Conservation (phyloP, 2,329 filamentous ascomycete genomes). For the Colletotrichum noveboracense region DNA sequence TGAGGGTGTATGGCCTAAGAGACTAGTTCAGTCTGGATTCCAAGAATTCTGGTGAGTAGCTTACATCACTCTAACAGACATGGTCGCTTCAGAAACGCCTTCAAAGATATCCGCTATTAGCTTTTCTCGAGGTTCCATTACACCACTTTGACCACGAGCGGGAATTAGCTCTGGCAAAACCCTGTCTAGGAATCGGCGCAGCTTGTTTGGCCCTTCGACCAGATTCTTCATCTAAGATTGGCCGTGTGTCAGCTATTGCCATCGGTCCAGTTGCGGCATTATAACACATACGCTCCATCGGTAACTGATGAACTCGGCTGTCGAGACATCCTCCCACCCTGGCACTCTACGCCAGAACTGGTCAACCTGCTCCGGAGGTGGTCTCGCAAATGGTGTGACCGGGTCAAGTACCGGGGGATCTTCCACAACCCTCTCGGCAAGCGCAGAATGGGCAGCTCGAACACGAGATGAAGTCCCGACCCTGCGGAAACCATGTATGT, state of each 20-base stretch:
- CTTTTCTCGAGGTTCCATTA: conserved; percentile 51
- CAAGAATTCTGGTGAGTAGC: conserved; percentile 11
- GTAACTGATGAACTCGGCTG: conserved; percentile 56
- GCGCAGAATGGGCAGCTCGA: not conserved
- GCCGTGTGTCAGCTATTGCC: not conserved
- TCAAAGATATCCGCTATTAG: conserved; percentile 59
- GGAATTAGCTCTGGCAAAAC: conserved; percentile 58
- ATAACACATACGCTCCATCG: conserved; percentile 55
- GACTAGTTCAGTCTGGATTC: not conserved
- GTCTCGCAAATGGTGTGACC: not conserved
- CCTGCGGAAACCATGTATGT: not conserved
- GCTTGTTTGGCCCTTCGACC: conserved; percentile 50
- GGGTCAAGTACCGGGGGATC: not conserved
- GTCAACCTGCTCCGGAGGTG: conserved; percentile 23
- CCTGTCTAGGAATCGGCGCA: conserved; percentile 53
- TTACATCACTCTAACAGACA: conserved; percentile 64
- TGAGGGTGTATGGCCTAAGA: conserved; percentile 60
- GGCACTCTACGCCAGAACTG: conserved; percentile 58
- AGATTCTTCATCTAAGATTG: conserved; percentile 49
- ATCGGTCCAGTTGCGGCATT: not conserved
- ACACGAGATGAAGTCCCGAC: not conserved
- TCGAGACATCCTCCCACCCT: conserved; percentile 52
- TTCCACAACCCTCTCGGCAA: not conserved
- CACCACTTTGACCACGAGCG: conserved; percentile 27
- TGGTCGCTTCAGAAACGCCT: conserved; percentile 59